Evolutionary conservation across 768 basidiomycete genomes (phyloP).

Genomic region (Boletus tomentosulus): DNA sequence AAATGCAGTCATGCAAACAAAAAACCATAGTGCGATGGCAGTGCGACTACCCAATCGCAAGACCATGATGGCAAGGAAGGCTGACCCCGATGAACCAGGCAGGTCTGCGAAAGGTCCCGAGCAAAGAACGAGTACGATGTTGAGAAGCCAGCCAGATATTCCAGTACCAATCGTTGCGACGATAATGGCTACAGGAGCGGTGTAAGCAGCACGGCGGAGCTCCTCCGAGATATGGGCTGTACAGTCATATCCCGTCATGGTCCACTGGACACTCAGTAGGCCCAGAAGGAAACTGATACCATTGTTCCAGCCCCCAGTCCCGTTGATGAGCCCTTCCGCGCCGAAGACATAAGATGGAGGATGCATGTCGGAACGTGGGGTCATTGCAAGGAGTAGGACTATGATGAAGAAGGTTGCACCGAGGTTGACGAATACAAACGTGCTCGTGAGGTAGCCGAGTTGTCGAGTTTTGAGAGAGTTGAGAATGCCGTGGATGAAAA

Average conservation of each 20-base stretch:
- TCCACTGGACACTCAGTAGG: constrained; percentile 45
- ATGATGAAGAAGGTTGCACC: constrained; percentile 40
- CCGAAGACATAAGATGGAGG: constrained; percentile 56
- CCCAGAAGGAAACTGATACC: constrained; percentile 45
- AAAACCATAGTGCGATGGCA: constrained; percentile 52
- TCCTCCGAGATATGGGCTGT: constrained; percentile 37
- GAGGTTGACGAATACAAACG: constrained; percentile 44
- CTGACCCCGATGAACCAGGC: constrained; percentile 49
- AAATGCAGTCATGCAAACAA: constrained; percentile 61
- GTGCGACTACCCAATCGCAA: constrained; percentile 48
- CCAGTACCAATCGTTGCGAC: constrained; percentile 44
- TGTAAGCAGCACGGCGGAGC: constrained; percentile 49
- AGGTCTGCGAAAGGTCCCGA: constrained; percentile 46
- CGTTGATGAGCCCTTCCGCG: constrained; percentile 35
- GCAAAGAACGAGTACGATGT: constrained; percentile 59
- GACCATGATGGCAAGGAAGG: constrained; percentile 56
- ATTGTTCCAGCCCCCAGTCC: constrained; percentile 38
- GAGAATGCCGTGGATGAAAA: constrained; percentile 39
- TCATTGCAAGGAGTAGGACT: constrained; percentile 41
- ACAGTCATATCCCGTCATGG: constrained; percentile 35
- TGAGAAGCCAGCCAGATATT: constrained; percentile 60
- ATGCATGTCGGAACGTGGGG: constrained; percentile 51
- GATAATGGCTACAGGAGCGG: constrained; percentile 42
- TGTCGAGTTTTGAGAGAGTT: constrained; percentile 42
- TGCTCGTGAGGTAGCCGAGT: constrained; percentile 32